A percentile compares a stretch with the other conserved stretches of the same genome.
phyloP scores from a whole-genome alignment of 148 eudicot species.

The Camellia japonica region DNA sequence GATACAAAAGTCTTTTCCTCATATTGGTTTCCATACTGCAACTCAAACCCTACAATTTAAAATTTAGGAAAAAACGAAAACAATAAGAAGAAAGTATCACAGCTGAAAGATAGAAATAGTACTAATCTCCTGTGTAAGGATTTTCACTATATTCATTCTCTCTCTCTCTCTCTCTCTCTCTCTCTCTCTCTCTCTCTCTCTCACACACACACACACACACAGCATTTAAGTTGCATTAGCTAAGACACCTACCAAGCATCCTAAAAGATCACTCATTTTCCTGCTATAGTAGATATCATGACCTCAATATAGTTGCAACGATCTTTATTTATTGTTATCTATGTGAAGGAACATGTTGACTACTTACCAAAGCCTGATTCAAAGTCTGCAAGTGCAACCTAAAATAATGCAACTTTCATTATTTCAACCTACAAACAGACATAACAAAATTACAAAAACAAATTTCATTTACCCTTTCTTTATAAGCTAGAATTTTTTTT shows the following conservation, averaged over 20 bases:
- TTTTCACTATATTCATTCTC: background rate
- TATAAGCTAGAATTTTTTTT: background rate
- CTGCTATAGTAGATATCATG: background rate
- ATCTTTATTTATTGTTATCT: background rate
- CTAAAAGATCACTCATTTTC: background rate
- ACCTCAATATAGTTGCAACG: no score
- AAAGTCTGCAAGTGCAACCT: slow-evolving; percentile 1
- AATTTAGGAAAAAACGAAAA: background rate
- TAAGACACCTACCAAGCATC: background rate
- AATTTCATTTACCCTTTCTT: background rate
- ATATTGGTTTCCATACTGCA: background rate
- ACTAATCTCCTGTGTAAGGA: background rate
- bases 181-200: background rate
- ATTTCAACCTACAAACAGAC: background rate
- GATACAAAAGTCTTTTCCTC: background rate
- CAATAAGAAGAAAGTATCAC: background rate
- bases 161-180: slow-evolving; percentile 5
- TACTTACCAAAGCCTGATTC: background rate
- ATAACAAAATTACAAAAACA: background rate
- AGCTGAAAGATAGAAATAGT: background rate
- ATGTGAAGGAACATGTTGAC: background rate
- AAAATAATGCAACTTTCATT: background rate
- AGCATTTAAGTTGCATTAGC: background rate
- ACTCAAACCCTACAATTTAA: background rate
- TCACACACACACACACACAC: no score